These are phyloP conservation scores for Coemansia sp. DNA, from an alignment of 192 early-diverging fungal species.

Conservation along the genomic window DNA sequence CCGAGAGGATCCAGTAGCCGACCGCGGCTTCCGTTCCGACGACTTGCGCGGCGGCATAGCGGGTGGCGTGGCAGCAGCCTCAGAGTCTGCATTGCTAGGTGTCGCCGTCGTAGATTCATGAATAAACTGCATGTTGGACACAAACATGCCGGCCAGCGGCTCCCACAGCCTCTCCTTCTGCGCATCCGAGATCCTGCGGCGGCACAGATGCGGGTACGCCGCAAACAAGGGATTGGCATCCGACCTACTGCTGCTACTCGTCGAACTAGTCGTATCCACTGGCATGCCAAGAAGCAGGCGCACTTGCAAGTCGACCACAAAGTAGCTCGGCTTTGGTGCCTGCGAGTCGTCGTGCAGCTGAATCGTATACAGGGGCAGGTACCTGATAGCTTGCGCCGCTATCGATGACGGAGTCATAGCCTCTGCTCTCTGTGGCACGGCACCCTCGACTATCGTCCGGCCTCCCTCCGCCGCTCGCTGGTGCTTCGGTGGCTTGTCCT, in stretches of 20 bases:
- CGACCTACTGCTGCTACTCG: not conserved
- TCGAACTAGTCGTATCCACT: conserved; percentile 23
- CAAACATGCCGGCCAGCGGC: conserved; percentile 65
- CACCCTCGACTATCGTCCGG: conserved; percentile 30
- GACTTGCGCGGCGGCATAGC: conserved; percentile 2
- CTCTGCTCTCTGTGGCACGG: conserved; percentile 1
- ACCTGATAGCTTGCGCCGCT: conserved; percentile 57
- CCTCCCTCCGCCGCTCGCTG: conserved; percentile 12
- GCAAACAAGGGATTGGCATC: conserved; percentile 50
- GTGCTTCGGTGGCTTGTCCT: conserved; percentile 2
- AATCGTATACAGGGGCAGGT: conserved; percentile 69
- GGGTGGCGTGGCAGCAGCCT: not conserved
- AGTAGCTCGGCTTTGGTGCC: conserved; percentile 53
- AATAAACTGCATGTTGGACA: conserved; percentile 38
- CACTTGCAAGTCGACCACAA: conserved; percentile 69
- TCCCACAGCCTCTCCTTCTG: conserved; percentile 74
- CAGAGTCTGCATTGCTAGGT: not conserved
- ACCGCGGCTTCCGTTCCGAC: not conserved
- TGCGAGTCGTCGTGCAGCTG: conserved; percentile 53
- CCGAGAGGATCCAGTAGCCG: not conserved
- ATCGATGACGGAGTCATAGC: conserved; percentile 29
- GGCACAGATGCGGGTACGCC: conserved; percentile 61
- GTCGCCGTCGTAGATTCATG: conserved; percentile 16
- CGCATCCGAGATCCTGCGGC: conserved; percentile 48
- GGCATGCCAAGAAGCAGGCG: conserved; percentile 59